Conservation (phyloP, 176 grass and related monocot genomes). For the Cenchrus purpureus region DNA sequence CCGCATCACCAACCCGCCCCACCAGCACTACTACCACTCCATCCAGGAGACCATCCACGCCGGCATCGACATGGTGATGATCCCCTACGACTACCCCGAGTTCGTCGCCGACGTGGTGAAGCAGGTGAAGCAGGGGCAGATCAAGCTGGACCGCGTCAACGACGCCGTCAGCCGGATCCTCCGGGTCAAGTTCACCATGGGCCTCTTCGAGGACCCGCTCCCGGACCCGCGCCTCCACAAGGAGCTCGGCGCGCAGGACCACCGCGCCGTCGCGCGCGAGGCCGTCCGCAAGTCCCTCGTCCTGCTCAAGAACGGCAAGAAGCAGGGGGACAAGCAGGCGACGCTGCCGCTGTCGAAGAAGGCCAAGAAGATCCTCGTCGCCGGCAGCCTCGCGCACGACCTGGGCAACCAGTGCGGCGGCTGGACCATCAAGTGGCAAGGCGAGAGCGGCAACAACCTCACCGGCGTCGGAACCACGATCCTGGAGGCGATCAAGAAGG, state of each 20-base stretch:
- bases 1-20: conserved; percentile 55
- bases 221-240: conserved; percentile 55
- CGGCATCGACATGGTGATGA: conserved; percentile 91
- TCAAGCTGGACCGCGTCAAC: conserved; percentile 67
- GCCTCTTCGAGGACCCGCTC: conserved; percentile 81
- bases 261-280: conserved; percentile 61
- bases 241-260: conserved; percentile 68
- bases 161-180: conserved; percentile 82
- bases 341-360: conserved; percentile 73
- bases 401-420: conserved; percentile 82
- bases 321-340: not conserved
- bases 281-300: conserved; percentile 87
- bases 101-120: conserved; percentile 54
- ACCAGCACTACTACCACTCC: conserved; percentile 75
- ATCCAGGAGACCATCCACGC: conserved; percentile 69
- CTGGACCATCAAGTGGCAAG: conserved; percentile 79
- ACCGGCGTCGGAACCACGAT: conserved; percentile 68
- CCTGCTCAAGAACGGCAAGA: conserved; percentile 81
- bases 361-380: conserved; percentile 67
- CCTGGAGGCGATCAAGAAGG: conserved; percentile 57
- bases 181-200: conserved; percentile 88
- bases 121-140: conserved; percentile 48
- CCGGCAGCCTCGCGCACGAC: conserved; percentile 74
- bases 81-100: conserved; percentile 70
- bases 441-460: conserved; percentile 60